Conservation (phyloP, 176 grass and related monocot genomes). For the Aegilops longissima region DNA sequence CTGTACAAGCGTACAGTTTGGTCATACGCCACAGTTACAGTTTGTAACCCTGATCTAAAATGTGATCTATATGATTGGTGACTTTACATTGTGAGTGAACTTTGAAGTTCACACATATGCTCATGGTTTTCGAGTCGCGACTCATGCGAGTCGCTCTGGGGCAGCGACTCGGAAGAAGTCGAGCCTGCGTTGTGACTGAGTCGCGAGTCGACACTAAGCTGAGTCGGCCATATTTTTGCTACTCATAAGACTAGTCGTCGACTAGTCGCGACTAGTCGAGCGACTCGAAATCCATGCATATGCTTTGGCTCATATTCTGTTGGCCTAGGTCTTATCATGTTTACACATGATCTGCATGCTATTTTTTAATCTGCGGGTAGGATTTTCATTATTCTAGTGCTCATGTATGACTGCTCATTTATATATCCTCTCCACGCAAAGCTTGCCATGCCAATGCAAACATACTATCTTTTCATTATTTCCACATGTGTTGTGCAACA, state of each 20-base stretch:
- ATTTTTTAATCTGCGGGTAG: not conserved
- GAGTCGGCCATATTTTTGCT: too few species aligned
- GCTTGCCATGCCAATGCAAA: conserved; percentile 18
- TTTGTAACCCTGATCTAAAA: not conserved
- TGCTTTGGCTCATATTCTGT: not conserved
- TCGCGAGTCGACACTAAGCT: too few species aligned
- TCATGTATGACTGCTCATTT: conserved; percentile 9
- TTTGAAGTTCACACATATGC: not conserved
- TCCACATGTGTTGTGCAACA: not conserved
- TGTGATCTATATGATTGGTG: not conserved
- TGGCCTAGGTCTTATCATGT: conserved; percentile 11
- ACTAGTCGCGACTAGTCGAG: too few species aligned
- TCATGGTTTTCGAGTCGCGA: too few species aligned
- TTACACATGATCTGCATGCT: not conserved
- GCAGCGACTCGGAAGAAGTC: too few species aligned
- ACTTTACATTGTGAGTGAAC: conserved; percentile 2
- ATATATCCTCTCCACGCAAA: not conserved
- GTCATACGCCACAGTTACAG: conserved; percentile 10
- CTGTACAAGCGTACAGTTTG: not conserved
- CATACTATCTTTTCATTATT: not conserved
- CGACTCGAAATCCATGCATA: not conserved
- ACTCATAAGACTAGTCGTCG: too few species aligned
- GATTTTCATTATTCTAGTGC: conserved; percentile 1
- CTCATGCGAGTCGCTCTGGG: too few species aligned
- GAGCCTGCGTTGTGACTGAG: too few species aligned